Evolutionary conservation across 2,329 filamentous ascomycete genomes (phyloP), one percentile per base, ranked within the genome.

Genomic region (Stagonosporopsis chrysanthemi): DNA sequence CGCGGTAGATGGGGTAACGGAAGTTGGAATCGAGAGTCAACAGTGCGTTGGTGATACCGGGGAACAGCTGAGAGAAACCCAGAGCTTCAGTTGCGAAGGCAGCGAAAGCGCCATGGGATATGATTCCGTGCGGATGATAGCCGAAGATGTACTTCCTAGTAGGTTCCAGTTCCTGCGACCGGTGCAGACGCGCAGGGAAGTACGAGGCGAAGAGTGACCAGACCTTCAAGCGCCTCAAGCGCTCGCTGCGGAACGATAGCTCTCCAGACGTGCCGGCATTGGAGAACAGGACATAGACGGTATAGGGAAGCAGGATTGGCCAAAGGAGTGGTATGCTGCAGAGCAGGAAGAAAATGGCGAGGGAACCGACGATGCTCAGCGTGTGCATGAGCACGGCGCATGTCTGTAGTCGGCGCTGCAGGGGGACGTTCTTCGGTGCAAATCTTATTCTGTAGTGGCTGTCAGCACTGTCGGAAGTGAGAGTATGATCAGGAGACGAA

Each of bases 21-120:
- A 99, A 98, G 79, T 98, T 99, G 49, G 89, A 89, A 70, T 98
- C 95, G n/a, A 99, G 85, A 0, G 95, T 99, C 31, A 98, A 82
- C 22, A 98, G 81, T 7, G 91, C 93, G 78, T 98, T 98, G 42
- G 90, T 97, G 75, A 99, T 97, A 58, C 92, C 94, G 0, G 95
- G 95, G 69, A 97, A 99, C 60, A 96, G 86, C 53, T 90, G 86
- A 0, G 86, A 84, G 75, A 97, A 98, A 0, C 92, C 92, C 0
- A 97, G 83, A 0, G 92, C 92, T 68, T 97, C 93, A 0, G 94
- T 98, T 4, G 84, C 90, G 71, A 98, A 98, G 5, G 93, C 90
- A 5, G 88, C 91, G 79, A 94, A 97, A 0, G 93, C 94, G n/a
- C 94, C 95, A 68, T 97, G 92, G 5, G 90, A 95, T 70, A 99